phyloP scores from a whole-genome alignment of 1,284 basidiomycete genomes.

The Coniferiporia weirii region DNA sequence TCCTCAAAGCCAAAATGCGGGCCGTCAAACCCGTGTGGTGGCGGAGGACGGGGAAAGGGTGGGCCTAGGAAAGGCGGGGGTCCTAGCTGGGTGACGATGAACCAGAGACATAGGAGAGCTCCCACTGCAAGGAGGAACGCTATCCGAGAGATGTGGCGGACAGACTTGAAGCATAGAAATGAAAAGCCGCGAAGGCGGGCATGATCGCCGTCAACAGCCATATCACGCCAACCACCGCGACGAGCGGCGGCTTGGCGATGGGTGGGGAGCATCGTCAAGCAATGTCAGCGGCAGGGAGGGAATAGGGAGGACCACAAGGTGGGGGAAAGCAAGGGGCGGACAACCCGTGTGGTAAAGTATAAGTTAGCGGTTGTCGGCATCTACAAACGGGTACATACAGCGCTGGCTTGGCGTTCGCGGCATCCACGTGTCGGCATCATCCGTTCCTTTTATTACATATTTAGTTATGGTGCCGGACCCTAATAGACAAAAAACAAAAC shows the following conservation, averaged over 20 bases:
- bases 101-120: slow-evolving; percentile 5
- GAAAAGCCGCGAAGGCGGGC: slow-evolving; percentile 3
- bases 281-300: neutral
- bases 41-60: slow-evolving; percentile 4
- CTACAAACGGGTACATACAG: too few relatives aligned
- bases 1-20: slow-evolving; percentile 1
- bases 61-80: neutral
- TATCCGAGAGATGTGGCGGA: neutral
- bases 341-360: too few relatives aligned
- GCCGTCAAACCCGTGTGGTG: neutral
- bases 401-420: too few relatives aligned
- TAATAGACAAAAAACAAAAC: too few relatives aligned
- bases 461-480: too few relatives aligned
- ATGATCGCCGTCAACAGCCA: slow-evolving; percentile 7
- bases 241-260: slow-evolving; percentile 1
- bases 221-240: slow-evolving; percentile 9
- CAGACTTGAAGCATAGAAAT: slow-evolving; percentile 6
- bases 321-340: too few relatives aligned
- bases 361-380: too few relatives aligned
- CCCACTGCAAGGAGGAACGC: slow-evolving; percentile 4
- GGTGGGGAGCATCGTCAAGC: slow-evolving; percentile 1
- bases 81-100: slow-evolving; percentile 9
- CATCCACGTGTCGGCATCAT: too few relatives aligned
- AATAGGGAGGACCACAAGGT: neutral
- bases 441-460: too few relatives aligned